phyloP scores from a whole-genome alignment of 768 basidiomycete species.

The Termitomyces sp. region DNA sequence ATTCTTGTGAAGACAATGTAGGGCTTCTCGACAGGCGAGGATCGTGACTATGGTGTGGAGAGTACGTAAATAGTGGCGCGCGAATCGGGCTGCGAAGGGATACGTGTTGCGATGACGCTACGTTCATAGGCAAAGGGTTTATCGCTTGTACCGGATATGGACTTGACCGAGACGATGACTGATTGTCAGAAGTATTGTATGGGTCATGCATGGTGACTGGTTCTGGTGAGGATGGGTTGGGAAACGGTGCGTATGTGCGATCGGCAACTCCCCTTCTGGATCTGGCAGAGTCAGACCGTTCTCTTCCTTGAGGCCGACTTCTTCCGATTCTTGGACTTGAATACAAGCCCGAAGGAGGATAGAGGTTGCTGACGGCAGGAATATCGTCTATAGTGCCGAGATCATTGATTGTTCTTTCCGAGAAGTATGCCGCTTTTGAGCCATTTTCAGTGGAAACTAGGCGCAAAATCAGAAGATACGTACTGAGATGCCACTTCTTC shows the following conservation, averaged over 20 bases:
- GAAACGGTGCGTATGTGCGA: slow-evolving; percentile 5
- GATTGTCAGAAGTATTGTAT: slow-evolving; percentile 15
- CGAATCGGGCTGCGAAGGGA: neutral
- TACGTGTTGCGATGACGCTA: neutral
- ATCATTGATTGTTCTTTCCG: slow-evolving; percentile 66
- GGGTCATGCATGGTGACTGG: slow-evolving; percentile 38
- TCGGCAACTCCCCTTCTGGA: neutral
- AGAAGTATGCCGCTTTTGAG: slow-evolving; percentile 71
- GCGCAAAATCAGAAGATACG: slow-evolving; percentile 19
- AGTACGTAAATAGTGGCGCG: neutral
- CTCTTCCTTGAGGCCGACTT: slow-evolving; percentile 37
- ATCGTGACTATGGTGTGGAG: neutral
- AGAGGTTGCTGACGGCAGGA: slow-evolving; percentile 47
- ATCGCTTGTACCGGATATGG: neutral
- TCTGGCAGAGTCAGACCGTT: slow-evolving; percentile 28
- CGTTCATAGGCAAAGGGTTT: neutral
- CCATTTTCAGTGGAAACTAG: slow-evolving; percentile 2
- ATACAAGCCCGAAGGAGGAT: slow-evolving; percentile 65
- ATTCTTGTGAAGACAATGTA: neutral
- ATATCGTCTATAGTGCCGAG: slow-evolving; percentile 69
- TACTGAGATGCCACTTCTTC: slow-evolving; percentile 83
- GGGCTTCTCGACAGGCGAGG: neutral
- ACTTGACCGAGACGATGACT: neutral
- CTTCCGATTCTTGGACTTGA: slow-evolving; percentile 59
- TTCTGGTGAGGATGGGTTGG: slow-evolving; percentile 14